Evolutionary conservation across 2,329 filamentous ascomycete species (phyloP).

Genomic region (Fusarium mexicanum): DNA sequence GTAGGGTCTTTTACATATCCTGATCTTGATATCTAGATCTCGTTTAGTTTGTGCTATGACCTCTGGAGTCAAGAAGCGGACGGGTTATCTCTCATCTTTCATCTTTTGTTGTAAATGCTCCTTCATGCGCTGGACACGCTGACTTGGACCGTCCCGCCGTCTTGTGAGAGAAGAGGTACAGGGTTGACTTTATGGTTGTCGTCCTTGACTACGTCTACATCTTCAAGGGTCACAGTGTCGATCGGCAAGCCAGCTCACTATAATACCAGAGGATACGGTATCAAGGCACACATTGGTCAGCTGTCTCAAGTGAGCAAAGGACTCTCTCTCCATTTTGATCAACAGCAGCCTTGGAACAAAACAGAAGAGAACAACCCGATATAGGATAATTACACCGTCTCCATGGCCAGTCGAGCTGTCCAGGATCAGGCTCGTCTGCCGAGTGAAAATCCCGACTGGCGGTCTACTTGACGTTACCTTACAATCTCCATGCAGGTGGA

Average conservation of each 20-base stretch:
- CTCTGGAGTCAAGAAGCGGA: background rate
- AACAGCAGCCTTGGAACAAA: constrained; percentile 4
- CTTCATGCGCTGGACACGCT: background rate
- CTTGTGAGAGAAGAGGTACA: background rate
- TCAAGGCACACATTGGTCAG: constrained; percentile 29
- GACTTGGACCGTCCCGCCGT: background rate
- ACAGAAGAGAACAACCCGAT: constrained; percentile 3
- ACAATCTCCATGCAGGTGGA: constrained; percentile 21
- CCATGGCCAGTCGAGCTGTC: constrained; percentile 4
- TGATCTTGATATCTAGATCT: constrained; percentile 16
- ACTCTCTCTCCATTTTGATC: constrained; percentile 2
- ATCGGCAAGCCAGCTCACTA: constrained; percentile 15
- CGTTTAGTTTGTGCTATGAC: constrained; percentile 32
- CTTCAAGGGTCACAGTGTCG: constrained; percentile 25
- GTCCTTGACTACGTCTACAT: constrained; percentile 6
- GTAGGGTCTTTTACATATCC: constrained; percentile 7
- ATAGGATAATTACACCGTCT: background rate
- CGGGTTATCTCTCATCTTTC: background rate
- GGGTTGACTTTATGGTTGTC: background rate
- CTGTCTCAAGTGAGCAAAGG: constrained; percentile 4
- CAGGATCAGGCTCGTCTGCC: constrained; percentile 28
- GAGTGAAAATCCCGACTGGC: constrained; percentile 36
- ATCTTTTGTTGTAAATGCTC: background rate
- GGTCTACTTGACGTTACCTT: constrained; percentile 29
- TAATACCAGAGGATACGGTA: constrained; percentile 13